phyloP scores from a whole-genome alignment of 1,284 basidiomycete species.

The Papiliotrema terrestris region DNA sequence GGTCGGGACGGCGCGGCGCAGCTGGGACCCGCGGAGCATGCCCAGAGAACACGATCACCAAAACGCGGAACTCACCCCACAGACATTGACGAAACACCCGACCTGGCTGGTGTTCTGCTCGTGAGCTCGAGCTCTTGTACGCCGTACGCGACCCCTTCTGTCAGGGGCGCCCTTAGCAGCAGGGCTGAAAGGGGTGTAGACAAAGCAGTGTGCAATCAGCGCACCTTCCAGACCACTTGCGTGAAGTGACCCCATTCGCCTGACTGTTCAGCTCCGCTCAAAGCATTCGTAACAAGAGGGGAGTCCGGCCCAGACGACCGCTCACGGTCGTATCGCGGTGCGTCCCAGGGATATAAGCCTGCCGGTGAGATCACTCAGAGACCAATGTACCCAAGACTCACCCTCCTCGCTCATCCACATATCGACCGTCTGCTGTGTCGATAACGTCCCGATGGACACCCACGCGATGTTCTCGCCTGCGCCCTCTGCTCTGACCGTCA shows the following conservation, averaged over 20 bases:
- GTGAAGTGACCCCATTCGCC: slow-evolving; percentile 9
- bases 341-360: slow-evolving; percentile 9
- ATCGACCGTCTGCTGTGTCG: slow-evolving; percentile 2
- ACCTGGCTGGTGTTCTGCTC: background rate
- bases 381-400: background rate
- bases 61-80: too few species aligned
- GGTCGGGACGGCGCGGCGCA: too few species aligned
- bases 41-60: too few species aligned
- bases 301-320: background rate
- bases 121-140: background rate
- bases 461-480: slow-evolving; percentile 15
- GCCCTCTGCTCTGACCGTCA: background rate
- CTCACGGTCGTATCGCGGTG: slow-evolving; percentile 6
- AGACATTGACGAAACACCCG: slow-evolving; percentile 3
- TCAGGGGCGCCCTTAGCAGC: too few species aligned
- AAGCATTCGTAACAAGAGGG: too few species aligned
- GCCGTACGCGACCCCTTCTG: too few species aligned
- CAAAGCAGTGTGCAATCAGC: background rate
- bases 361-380: background rate
- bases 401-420: slow-evolving; percentile 16
- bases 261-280: background rate
- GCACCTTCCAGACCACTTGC: slow-evolving; percentile 8
- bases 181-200: background rate
- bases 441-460: background rate
- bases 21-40: too few species aligned